Percentiles rank a stretch among this genome's conserved stretches.
These are phyloP conservation scores for Fusarium caatingaense DNA, from an alignment of 2,329 filamentous ascomycete genomes.

Conservation along the genomic window DNA sequence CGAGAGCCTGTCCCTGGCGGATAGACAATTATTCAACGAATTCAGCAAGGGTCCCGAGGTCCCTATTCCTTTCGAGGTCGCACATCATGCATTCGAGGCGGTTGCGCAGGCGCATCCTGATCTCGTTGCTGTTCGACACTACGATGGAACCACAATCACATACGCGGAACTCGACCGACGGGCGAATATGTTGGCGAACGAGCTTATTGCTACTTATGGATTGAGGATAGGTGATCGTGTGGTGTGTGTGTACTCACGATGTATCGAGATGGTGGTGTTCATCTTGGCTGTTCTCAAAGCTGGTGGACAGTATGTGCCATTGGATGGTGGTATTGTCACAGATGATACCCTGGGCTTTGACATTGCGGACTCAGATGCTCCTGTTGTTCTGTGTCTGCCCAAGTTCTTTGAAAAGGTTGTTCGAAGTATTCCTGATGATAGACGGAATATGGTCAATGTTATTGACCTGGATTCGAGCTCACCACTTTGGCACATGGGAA, in stretches of 20 bases:
- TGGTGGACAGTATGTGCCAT: conserved; percentile 32
- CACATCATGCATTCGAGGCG: conserved; percentile 35
- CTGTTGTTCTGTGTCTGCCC: conserved; percentile 26
- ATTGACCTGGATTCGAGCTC: conserved; percentile 23
- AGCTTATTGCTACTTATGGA: conserved; percentile 17
- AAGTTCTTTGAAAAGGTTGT: conserved; percentile 33
- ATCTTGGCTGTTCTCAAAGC: conserved; percentile 36
- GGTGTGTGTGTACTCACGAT: conserved; percentile 35
- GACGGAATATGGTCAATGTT: conserved; percentile 16
- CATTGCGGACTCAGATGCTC: conserved; percentile 29
- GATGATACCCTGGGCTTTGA: conserved; percentile 33
- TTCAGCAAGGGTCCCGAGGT: conserved; percentile 26
- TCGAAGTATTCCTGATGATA: conserved; percentile 19
- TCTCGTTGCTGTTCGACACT: conserved; percentile 21
- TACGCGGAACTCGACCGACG: conserved; percentile 32
- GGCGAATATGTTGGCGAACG: conserved; percentile 35
- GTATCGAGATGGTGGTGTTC: conserved; percentile 36
- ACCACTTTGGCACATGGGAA: conserved; percentile 17
- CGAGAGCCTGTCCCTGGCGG: conserved; percentile 29
- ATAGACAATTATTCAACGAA: conserved; percentile 31
- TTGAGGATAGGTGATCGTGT: conserved; percentile 31
- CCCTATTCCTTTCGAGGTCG: conserved; percentile 27
- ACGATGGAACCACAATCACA: conserved; percentile 36
- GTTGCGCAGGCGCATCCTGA: conserved; percentile 36
- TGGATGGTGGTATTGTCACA: conserved; percentile 32